Percentiles rank a stretch among this genome's conserved stretches.
Evolutionary conservation across 345 rosid genomes (phyloP).

Genomic region (Eucalyptus viminalis): DNA sequence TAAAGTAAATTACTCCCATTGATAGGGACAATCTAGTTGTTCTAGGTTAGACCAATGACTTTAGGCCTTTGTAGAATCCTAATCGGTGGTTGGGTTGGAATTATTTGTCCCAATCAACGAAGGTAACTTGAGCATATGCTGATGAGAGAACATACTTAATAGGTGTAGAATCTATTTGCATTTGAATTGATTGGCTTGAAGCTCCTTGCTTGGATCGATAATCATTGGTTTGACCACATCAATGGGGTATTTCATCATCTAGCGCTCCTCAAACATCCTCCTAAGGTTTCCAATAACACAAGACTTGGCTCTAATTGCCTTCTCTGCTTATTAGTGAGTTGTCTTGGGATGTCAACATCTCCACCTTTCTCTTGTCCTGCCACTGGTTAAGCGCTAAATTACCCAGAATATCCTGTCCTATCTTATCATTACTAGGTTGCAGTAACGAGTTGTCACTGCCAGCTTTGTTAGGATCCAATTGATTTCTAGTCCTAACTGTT

Average conservation of each 20-base stretch:
- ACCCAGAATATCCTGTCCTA: accelerated
- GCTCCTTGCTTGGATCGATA: background rate
- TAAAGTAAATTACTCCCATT: too few relatives aligned
- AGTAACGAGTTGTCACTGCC: accelerated
- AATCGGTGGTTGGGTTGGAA: too few relatives aligned
- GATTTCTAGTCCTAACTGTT: accelerated
- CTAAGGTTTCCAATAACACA: background rate
- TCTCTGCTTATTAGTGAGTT: background rate
- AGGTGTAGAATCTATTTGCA: background rate
- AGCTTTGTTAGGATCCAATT: background rate
- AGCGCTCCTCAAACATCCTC: background rate
- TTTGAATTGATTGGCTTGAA: background rate
- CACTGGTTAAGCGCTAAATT: background rate
- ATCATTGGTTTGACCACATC: background rate
- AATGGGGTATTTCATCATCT: too few relatives aligned
- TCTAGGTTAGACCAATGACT: too few relatives aligned
- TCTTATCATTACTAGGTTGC: background rate
- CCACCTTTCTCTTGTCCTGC: background rate
- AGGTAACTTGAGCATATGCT: too few relatives aligned
- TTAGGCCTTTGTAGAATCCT: too few relatives aligned
- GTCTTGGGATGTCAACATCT: background rate
- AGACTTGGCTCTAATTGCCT: background rate
- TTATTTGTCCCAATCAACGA: too few relatives aligned
- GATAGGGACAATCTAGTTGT: too few relatives aligned
- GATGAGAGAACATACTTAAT: background rate